Conservation (phyloP, 2,329 filamentous ascomycete species). For the Pseudogymnoascus sp. region DNA sequence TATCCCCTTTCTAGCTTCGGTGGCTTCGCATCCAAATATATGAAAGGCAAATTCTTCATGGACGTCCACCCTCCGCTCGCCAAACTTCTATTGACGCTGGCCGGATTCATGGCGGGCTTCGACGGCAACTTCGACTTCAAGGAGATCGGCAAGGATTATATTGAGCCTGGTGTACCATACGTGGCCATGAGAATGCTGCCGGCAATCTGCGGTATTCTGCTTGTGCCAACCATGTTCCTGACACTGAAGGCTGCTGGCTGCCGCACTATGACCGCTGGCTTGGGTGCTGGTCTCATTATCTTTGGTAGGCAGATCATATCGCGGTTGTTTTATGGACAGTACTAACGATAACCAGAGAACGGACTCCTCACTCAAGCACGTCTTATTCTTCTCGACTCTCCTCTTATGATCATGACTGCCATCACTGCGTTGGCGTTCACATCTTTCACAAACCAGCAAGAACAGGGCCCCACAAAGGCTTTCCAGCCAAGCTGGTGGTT, state of each 20-base stretch:
- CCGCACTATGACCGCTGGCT: constrained; percentile 72
- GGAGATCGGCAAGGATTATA: constrained; percentile 97
- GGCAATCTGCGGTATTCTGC: constrained; percentile 78
- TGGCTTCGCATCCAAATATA: constrained; percentile 97
- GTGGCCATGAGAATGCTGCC: constrained; percentile 95
- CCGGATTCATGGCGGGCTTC: constrained; percentile 91
- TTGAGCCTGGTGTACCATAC: constrained; percentile 91
- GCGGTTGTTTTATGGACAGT: not conserved
- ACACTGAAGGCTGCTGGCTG: constrained; percentile 88
- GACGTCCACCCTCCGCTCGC: constrained; percentile 97
- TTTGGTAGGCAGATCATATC: constrained; percentile 57
- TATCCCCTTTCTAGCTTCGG: constrained; percentile 62
- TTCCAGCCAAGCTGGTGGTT: constrained; percentile 96
- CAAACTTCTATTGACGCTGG: constrained; percentile 92
- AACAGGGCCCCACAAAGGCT: constrained; percentile 80
- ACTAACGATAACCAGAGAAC: constrained; percentile 61
- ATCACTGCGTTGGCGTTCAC: constrained; percentile 85
- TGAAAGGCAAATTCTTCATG: constrained; percentile 99
- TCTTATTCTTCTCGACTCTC: constrained; percentile 91
- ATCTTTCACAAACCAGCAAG: constrained; percentile 94
- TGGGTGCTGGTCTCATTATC: constrained; percentile 81
- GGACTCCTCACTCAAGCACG: constrained; percentile 91
- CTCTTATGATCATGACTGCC: constrained; percentile 86
- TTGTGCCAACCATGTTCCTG: constrained; percentile 89
- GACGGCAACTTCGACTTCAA: constrained; percentile 97